These are phyloP conservation scores for Eucalyptus grandis DNA, from an alignment of 345 rosid species.

Conservation along the genomic window DNA sequence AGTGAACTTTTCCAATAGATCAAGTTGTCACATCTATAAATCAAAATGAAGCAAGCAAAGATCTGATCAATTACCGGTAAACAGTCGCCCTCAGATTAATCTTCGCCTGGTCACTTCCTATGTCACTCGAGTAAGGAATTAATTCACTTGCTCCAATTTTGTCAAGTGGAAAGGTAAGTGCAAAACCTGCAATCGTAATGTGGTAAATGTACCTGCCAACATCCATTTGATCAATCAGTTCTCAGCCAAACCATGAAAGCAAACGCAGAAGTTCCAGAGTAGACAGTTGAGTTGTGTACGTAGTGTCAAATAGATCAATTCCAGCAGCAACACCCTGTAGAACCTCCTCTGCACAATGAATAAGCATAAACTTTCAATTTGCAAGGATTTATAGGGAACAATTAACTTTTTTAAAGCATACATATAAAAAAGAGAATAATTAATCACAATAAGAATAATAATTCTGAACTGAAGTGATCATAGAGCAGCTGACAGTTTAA, in stretches of 20 bases:
- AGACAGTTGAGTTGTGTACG: conserved; percentile 18
- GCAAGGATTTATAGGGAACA: background rate
- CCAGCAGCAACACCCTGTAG: conserved; percentile 75
- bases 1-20: background rate
- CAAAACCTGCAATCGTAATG: conserved; percentile 61
- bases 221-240: background rate
- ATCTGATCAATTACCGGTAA: conserved; percentile 30
- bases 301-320: conserved; percentile 59
- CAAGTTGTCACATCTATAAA: background rate
- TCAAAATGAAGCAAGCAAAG: background rate
- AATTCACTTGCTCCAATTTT: background rate
- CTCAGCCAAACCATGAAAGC: background rate
- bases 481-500: background rate
- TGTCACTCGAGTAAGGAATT: conserved; percentile 1
- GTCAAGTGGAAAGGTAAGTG: conserved; percentile 45
- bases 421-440: background rate
- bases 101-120: conserved; percentile 29
- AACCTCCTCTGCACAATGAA: conserved; percentile 47
- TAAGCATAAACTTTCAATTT: background rate
- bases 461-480: background rate
- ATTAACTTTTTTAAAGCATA: background rate
- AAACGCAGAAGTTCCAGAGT: background rate
- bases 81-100: conserved; percentile 52
- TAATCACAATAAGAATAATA: background rate
- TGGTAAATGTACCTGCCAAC: conserved; percentile 55